Evolutionary conservation across 2,329 filamentous ascomycete species (phyloP).

Genomic region (Parascedosporium putredinis): DNA sequence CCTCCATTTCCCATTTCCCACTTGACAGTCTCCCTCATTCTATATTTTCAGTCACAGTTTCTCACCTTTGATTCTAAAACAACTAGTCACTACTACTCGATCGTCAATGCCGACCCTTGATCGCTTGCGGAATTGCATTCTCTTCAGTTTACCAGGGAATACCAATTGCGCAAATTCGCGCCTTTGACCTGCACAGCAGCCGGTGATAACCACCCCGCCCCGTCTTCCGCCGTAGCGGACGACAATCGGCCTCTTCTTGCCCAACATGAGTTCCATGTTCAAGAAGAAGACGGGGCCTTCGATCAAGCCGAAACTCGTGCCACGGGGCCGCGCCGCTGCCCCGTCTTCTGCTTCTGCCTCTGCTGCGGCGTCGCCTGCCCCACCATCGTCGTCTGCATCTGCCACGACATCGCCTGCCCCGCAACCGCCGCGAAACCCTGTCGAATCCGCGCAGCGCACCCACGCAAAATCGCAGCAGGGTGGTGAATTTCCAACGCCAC

Average conservation of each 20-base stretch:
- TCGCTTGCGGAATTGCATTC: background rate
- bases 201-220: background rate
- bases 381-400: conserved; percentile 4
- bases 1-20: too few relatives aligned
- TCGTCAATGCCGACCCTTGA: background rate
- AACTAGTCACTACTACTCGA: background rate
- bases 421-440: conserved; percentile 2
- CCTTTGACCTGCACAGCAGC: background rate
- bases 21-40: background rate
- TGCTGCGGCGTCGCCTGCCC: conserved; percentile 1
- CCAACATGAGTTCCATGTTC: conserved; percentile 54
- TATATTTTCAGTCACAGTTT: background rate
- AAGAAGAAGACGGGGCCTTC: conserved; percentile 52
- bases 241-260: background rate
- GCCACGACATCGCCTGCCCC: conserved; percentile 4
- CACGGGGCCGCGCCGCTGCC: conserved; percentile 39
- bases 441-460: background rate
- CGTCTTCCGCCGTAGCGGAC: background rate
- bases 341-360: conserved; percentile 16
- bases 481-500: background rate
- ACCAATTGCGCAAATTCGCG: background rate
- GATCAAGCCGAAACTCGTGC: conserved; percentile 62
- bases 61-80: background rate
- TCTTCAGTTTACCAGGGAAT: background rate
- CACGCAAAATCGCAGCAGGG: background rate